Base-by-base conservation (phyloP, 2,329 filamentous ascomycete species). In the Penicillium brevicompactum region DNA sequence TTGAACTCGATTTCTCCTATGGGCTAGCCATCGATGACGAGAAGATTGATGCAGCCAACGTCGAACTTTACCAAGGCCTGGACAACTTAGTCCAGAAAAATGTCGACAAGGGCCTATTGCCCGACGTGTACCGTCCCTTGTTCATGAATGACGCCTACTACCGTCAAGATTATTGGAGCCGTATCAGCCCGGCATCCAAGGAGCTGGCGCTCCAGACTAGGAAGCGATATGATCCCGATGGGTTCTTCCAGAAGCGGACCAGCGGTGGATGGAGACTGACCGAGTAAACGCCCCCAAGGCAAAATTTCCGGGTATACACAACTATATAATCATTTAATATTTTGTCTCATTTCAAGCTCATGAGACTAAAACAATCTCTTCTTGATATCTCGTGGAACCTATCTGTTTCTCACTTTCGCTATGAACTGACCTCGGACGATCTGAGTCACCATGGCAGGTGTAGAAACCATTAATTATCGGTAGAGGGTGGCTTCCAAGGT, bases 141-240 rank as follows among this genome's bases (percentile, higher is more conserved):
- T 80, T 80, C 60, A 77, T 78, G 72, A 80, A 78, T 51, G 77
- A 80, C 45, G 71, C 70, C 9, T 75, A 79, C 62, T 72, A 68
- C 51, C 63, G 70, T 31, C 76, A 80, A 66, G 74, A 78, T 49
- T 80, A 76, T 62, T 79, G 73, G 69, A 71, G 70, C 6, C 69
- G 74, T 6, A 68, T 78, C 43, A 58, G 67, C 13, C 70, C 69
- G 5, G 62, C 34, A 1, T 66, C 63, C 10, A 63, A 60, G 41
- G 65, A 70, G 41, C 64, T 68, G 51, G 73, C 74, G 10, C 62
- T 70, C 34, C 56, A 66, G 8, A 70, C 72, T 5, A 67, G 70
- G 41, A 64, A 70, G 41, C 64, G 62, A 45, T 76, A 75, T 58
- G 76, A 78, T 57, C 74, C 76, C 18, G 60, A 70, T 14, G 62